Evolutionary conservation across 441 rosid species (phyloP).

Genomic region (Populus hybrid): DNA sequence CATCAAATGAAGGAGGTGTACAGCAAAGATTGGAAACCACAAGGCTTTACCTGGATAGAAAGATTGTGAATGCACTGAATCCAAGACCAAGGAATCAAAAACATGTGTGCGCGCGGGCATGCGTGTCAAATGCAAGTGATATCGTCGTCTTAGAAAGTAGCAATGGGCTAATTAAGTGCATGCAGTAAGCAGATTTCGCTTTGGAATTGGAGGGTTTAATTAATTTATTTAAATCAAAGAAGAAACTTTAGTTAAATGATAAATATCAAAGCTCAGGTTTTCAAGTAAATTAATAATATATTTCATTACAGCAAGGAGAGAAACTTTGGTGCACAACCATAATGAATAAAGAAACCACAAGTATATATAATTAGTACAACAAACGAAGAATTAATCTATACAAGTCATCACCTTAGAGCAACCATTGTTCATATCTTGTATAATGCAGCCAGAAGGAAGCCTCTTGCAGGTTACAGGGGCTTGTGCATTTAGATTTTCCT

Average conservation of each 20-base stretch:
- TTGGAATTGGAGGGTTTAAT: constrained; percentile 29
- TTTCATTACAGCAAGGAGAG: constrained; percentile 8
- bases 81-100: constrained; percentile 13
- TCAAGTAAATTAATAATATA: constrained; percentile 15
- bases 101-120: neutral
- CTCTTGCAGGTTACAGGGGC: constrained; percentile 49
- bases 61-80: neutral
- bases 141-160: constrained; percentile 15
- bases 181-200: constrained; percentile 28
- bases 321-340: neutral
- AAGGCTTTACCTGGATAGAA: constrained; percentile 14
- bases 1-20: constrained; percentile 33
- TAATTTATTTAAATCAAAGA: constrained; percentile 12
- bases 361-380: neutral
- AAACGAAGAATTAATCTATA: neutral
- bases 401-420: constrained; percentile 57
- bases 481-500: constrained; percentile 31
- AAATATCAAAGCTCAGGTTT: constrained; percentile 29
- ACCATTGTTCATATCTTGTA: constrained; percentile 83
- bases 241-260: constrained; percentile 30
- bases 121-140: constrained; percentile 16
- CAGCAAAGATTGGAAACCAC: constrained; percentile 25
- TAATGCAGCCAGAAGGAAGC: constrained; percentile 85
- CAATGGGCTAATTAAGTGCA: constrained; percentile 12
- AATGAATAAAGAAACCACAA: neutral